phyloP scores from a whole-genome alignment of 2,329 filamentous ascomycete species.

The Immersiporthe knoxdaviesiana region DNA sequence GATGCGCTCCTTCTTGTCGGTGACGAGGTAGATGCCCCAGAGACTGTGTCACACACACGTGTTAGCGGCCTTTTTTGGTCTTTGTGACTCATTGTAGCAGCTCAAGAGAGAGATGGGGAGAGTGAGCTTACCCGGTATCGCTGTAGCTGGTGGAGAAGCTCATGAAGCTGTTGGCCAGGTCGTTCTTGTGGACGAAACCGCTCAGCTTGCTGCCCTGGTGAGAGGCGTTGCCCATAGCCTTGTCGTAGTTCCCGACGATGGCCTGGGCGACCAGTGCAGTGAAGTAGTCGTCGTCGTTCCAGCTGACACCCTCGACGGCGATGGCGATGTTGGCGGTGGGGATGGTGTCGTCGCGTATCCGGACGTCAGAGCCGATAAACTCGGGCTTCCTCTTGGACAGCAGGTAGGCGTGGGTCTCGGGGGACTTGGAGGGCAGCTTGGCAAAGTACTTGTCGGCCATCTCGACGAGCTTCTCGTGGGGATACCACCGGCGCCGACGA shows the following conservation, averaged over 20 bases:
- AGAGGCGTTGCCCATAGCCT: conserved; percentile 94
- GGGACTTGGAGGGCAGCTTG: conserved; percentile 73
- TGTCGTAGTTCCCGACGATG: conserved; percentile 99
- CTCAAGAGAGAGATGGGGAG: neutral
- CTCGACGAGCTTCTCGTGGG: conserved; percentile 90
- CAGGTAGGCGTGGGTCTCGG: conserved; percentile 73
- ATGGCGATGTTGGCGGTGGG: conserved; percentile 97
- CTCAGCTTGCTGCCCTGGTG: conserved; percentile 99
- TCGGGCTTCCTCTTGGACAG: conserved; percentile 86
- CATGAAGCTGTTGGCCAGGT: conserved; percentile 99
- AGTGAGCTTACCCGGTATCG: conserved; percentile 85
- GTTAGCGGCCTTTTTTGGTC: conserved; percentile 2
- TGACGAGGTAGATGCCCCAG: conserved; percentile 99
- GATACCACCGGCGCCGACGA: conserved; percentile 92
- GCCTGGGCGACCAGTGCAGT: conserved; percentile 96
- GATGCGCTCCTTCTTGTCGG: conserved; percentile 82
- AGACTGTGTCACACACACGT: conserved; percentile 64
- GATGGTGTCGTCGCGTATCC: conserved; percentile 94
- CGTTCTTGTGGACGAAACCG: conserved; percentile 89
- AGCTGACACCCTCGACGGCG: conserved; percentile 98
- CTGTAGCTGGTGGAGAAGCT: conserved; percentile 99
- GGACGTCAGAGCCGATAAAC: conserved; percentile 95
- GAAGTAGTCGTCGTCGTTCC: conserved; percentile 99
- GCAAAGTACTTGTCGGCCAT: conserved; percentile 97
- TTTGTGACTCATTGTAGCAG: neutral